A percentile compares a stretch with the other conserved stretches of the same genome.
These are phyloP conservation scores for Heritiera littoralis DNA, from an alignment of 345 rosid genomes.

Conservation along the genomic window DNA sequence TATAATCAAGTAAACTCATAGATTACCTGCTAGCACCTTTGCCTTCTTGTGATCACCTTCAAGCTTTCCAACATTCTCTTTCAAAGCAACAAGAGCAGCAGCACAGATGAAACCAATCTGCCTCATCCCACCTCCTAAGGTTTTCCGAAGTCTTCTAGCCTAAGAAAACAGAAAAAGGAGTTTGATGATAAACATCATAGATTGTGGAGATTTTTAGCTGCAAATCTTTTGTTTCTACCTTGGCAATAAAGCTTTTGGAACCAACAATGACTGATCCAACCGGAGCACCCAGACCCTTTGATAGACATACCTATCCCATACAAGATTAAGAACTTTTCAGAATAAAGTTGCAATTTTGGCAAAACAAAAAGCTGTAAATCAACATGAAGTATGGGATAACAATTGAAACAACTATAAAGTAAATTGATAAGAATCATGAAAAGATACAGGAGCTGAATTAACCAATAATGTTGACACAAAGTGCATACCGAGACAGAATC, in stretches of 20 bases:
- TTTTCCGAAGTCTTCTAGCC: constrained; percentile 88
- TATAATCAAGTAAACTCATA: not conserved
- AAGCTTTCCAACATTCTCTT: constrained; percentile 66
- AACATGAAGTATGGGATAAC: not conserved
- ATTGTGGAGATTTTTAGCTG: constrained; percentile 2
- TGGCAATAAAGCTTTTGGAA: constrained; percentile 68
- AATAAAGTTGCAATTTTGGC: not conserved
- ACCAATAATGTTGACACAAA: not conserved
- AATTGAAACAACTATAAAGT: not conserved
- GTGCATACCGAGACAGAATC: constrained; percentile 76
- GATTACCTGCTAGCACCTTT: constrained; percentile 74
- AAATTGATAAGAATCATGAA: not conserved
- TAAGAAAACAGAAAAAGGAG: constrained; percentile 18
- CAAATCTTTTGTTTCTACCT: constrained; percentile 40
- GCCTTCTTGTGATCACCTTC: constrained; percentile 81
- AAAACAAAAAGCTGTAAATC: not conserved
- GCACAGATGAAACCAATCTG: constrained; percentile 84
- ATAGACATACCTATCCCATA: constrained; percentile 65
- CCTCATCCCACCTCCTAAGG: constrained; percentile 97
- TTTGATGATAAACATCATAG: not conserved
- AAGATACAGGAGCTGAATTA: not conserved
- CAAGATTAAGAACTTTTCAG: not conserved
- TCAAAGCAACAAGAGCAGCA: constrained; percentile 76
- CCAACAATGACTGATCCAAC: constrained; percentile 93
- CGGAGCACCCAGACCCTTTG: constrained; percentile 93